Percentiles rank a stretch among this genome's conserved stretches.
These are phyloP conservation scores for Vitellaria paradoxa DNA, from an alignment of 179 eudicot species.

Conservation along the genomic window DNA sequence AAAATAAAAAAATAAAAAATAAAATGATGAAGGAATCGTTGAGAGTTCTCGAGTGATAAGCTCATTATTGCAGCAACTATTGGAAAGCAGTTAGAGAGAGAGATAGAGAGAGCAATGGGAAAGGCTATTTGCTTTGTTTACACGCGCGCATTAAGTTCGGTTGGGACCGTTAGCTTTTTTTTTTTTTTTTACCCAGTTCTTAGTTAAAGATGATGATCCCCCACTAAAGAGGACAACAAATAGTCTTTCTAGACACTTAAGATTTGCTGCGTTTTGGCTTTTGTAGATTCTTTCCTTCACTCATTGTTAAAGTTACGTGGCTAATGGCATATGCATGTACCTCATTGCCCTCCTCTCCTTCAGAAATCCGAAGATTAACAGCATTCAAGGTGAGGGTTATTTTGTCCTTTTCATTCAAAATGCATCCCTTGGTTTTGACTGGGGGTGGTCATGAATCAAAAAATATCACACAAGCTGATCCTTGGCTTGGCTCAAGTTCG, in stretches of 20 bases:
- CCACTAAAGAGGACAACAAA: slow-evolving; percentile 13
- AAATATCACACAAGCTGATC: too few species aligned
- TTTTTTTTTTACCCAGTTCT: neutral
- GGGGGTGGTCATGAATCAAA: too few species aligned
- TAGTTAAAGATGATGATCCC: neutral
- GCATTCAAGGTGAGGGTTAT: neutral
- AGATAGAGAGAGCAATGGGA: neutral
- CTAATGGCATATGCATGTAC: neutral
- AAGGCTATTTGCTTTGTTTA: slow-evolving; percentile 14
- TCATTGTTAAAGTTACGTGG: neutral
- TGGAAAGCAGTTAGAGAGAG: neutral
- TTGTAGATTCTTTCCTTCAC: neutral
- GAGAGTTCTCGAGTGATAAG: neutral
- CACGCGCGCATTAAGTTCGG: neutral
- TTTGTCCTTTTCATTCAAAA: slow-evolving; percentile 1
- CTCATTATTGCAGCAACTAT: neutral
- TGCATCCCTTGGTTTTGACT: neutral
- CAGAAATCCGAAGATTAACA: neutral
- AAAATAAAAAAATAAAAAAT: neutral
- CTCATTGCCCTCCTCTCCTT: neutral
- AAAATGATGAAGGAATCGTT: neutral
- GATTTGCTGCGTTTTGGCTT: neutral
- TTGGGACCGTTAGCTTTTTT: neutral
- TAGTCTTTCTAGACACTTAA: slow-evolving; percentile 4
- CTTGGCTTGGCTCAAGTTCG: too few species aligned